phyloP scores from a whole-genome alignment of 2,329 filamentous ascomycete genomes.

The Phialemoniopsis sp. region DNA sequence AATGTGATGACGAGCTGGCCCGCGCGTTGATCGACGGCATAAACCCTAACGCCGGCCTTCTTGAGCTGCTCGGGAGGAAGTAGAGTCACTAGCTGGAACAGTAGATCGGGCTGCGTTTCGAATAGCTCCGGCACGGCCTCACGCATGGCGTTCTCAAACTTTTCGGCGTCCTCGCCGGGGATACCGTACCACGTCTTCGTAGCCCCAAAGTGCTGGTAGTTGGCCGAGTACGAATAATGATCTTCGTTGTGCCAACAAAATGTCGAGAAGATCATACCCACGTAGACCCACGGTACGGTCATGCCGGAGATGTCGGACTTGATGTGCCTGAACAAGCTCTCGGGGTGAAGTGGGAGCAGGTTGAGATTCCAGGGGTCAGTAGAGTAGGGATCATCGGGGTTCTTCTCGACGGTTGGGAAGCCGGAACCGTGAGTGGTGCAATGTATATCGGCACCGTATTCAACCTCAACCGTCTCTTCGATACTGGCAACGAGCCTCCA shows the following conservation, averaged over 20 bases:
- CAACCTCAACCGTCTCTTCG: slow-evolving; percentile 93
- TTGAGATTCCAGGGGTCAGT: slow-evolving; percentile 96
- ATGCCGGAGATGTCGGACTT: slow-evolving; percentile 98
- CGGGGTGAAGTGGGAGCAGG: slow-evolving; percentile 81
- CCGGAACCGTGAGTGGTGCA: slow-evolving; percentile 97
- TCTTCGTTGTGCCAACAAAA: slow-evolving; percentile 99
- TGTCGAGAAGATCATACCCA: slow-evolving; percentile 98
- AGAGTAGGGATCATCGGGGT: slow-evolving; percentile 82
- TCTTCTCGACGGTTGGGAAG: slow-evolving; percentile 89
- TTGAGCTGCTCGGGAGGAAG: slow-evolving; percentile 88
- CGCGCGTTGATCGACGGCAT: slow-evolving; percentile 90
- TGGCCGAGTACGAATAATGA: slow-evolving; percentile 95
- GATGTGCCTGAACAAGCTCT: slow-evolving; percentile 94
- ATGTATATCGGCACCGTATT: slow-evolving; percentile 97
- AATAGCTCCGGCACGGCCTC: slow-evolving; percentile 95
- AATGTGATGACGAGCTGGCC: slow-evolving; percentile 97
- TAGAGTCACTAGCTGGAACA: slow-evolving; percentile 96
- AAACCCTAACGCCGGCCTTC: slow-evolving; percentile 90
- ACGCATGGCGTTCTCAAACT: slow-evolving; percentile 92
- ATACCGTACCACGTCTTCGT: slow-evolving; percentile 99
- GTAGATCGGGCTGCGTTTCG: slow-evolving; percentile 90
- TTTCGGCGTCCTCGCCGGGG: slow-evolving; percentile 86
- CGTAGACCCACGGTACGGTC: slow-evolving; percentile 98
- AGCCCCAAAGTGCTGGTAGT: slow-evolving; percentile 96
- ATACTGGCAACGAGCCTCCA: slow-evolving; percentile 93